Base-by-base conservation (phyloP, 2,329 filamentous ascomycete genomes). In the Fusarium sp. region DNA sequence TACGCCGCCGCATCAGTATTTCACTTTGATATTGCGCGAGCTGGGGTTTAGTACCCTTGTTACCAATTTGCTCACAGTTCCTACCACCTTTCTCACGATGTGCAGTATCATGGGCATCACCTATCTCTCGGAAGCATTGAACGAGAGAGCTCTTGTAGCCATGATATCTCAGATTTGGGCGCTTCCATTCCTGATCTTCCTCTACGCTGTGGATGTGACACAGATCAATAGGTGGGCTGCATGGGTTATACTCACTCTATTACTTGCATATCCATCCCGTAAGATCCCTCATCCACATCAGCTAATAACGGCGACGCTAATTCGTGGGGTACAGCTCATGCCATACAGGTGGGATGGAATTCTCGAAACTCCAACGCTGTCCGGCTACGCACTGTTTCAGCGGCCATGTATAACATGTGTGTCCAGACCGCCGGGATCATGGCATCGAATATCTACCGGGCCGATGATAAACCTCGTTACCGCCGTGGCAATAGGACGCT, bases 321-420 rank as follows among this genome's bases (percentile, higher is more conserved):
- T 55, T 52, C 49, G 50, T 50, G 63, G 63, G 63, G 61, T 65
- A 31, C 46, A 69, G 65, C 81, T 3, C 83, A 86, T 58, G 80
- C 84, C 0, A 83, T 86, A 38, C 82, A 85, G 66, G 83, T 84
- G 5, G 81, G 75, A 22, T 85, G 83, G 82, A 82, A 81, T 67
- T 83, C 81, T 3, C 81, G 86, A 50, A 92, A 91, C 72, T 86
- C 88, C 4, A 88, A 89, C 66, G 83, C 85, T 1, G 88, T 92
- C 11, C 82, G 89, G 13, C 88, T 86, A 7, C 81, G 89, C 8
- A 87, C 89, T 2, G 87, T 92, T 2, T 87, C 87, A 0, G 86
- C 88, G 1, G 89, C 87, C 36, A 74, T 86, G 43, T 72, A 64
- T n/a, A 78, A 72, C 56, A 81, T 84, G 77, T 78, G 80, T 44